These are phyloP conservation scores for Yamadazyma conglobata DNA, from an alignment of 1,139 yeast genomes.

Conservation along the genomic window DNA sequence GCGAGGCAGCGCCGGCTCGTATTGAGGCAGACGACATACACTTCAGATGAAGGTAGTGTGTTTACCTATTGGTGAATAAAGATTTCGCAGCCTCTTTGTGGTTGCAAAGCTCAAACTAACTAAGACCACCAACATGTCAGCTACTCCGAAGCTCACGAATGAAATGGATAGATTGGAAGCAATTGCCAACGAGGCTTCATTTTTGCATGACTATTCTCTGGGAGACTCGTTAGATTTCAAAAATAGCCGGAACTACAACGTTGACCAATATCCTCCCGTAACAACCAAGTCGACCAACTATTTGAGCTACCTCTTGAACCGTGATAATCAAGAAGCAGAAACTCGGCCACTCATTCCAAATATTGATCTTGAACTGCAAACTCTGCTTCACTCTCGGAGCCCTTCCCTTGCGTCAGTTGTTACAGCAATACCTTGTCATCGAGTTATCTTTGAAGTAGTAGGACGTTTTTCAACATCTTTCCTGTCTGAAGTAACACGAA, in stretches of 20 bases:
- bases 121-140: slow-evolving; percentile 4
- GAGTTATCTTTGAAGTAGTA: too few relatives aligned
- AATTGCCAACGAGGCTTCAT: slow-evolving; percentile 15
- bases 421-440: too few relatives aligned
- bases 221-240: slow-evolving; percentile 7
- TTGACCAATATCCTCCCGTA: too few relatives aligned
- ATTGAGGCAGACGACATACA: too few relatives aligned
- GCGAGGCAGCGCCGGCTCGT: too few relatives aligned
- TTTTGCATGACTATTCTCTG: slow-evolving; percentile 13
- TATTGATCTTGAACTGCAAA: too few relatives aligned
- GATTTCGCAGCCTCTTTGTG: background rate
- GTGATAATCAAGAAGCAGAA: slow-evolving; percentile 4
- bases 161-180: slow-evolving; percentile 11
- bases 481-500: too few relatives aligned
- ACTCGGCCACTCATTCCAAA: too few relatives aligned
- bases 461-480: too few relatives aligned
- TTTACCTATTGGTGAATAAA: too few relatives aligned
- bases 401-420: too few relatives aligned
- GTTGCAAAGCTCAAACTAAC: slow-evolving; percentile 3
- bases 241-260: background rate
- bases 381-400: too few relatives aligned
- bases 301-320: slow-evolving; percentile 6
- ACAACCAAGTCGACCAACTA: slow-evolving; percentile 7
- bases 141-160: slow-evolving; percentile 5
- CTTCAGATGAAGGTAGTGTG: background rate